Evolutionary conservation across 2,329 filamentous ascomycete species (phyloP).

Genomic region (Aspergillus oerlinghausenensis): DNA sequence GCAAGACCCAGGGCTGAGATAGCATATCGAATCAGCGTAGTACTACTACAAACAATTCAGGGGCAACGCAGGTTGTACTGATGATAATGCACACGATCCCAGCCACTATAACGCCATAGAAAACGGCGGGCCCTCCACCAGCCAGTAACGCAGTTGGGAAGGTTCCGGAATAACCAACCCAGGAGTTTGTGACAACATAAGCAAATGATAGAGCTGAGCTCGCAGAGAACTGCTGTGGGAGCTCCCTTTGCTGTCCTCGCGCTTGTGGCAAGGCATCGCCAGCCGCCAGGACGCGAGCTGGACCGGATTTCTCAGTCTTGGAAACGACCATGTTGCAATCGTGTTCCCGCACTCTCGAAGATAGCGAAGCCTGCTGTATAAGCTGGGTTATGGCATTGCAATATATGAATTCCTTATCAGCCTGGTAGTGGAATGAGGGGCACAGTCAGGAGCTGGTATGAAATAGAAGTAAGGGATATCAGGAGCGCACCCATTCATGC

Average conservation of each 20-base stretch:
- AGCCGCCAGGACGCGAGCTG: background rate
- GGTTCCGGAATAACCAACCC: conserved; percentile 24
- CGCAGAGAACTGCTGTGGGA: conserved; percentile 17
- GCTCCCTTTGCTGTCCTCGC: background rate
- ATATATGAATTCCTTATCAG: background rate
- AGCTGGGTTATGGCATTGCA: background rate
- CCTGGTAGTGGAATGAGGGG: background rate
- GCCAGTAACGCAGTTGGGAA: conserved; percentile 16
- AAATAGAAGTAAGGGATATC: background rate
- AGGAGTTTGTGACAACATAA: conserved; percentile 29
- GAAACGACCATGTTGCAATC: background rate
- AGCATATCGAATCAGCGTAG: background rate
- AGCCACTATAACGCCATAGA: conserved; percentile 21
- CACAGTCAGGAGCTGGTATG: background rate
- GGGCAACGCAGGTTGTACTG: conserved; percentile 9
- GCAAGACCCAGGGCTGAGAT: conserved; percentile 14
- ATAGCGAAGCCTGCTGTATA: background rate
- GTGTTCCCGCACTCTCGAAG: background rate
- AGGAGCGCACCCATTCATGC: background rate
- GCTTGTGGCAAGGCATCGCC: background rate
- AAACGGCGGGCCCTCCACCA: conserved; percentile 21
- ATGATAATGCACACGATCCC: conserved; percentile 17
- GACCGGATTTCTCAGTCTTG: background rate
- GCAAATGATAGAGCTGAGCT: conserved; percentile 22
- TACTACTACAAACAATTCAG: background rate